These are phyloP conservation scores for Tuber umbilicatum DNA, from an alignment of 495 filamentous ascomycete species.

Conservation along the genomic window DNA sequence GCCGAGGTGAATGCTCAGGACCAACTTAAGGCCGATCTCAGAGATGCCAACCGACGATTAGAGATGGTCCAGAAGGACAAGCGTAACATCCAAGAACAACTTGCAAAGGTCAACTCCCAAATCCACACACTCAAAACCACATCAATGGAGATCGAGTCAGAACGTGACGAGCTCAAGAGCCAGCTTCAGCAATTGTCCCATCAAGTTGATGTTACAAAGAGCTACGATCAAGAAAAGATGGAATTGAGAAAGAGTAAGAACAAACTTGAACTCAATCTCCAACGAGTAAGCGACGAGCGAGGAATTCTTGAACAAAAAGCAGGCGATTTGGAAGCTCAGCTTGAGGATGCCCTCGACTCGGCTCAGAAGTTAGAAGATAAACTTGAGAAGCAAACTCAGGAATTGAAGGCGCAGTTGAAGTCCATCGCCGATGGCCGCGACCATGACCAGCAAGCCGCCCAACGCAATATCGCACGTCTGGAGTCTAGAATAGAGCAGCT, in stretches of 20 bases:
- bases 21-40: slow-evolving; percentile 40
- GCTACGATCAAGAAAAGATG: slow-evolving; percentile 53
- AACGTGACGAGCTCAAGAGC: slow-evolving; percentile 57
- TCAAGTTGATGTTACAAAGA: slow-evolving; percentile 47
- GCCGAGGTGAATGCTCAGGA: slow-evolving; percentile 41
- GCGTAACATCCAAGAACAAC: slow-evolving; percentile 57
- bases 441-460: slow-evolving; percentile 51
- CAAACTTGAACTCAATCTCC: slow-evolving; percentile 53
- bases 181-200: slow-evolving; percentile 49
- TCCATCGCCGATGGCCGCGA: slow-evolving; percentile 46
- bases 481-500: slow-evolving; percentile 43
- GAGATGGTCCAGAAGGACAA: slow-evolving; percentile 44
- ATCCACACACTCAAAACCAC: slow-evolving; percentile 53
- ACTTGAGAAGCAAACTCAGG: slow-evolving; percentile 39
- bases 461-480: slow-evolving; percentile 40
- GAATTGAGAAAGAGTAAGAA: slow-evolving; percentile 52
- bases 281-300: slow-evolving; percentile 50
- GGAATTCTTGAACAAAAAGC: slow-evolving; percentile 48
- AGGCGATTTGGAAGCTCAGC: slow-evolving; percentile 43
- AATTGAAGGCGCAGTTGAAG: slow-evolving; percentile 41
- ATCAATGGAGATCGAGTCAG: slow-evolving; percentile 52
- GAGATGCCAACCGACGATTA: slow-evolving; percentile 39
- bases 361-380: slow-evolving; percentile 42
- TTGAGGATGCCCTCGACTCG: slow-evolving; percentile 41
- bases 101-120: slow-evolving; percentile 56